Evolutionary conservation across 73 alveolate genomes (phyloP).

Genomic region (Diophrys sp.): DNA sequence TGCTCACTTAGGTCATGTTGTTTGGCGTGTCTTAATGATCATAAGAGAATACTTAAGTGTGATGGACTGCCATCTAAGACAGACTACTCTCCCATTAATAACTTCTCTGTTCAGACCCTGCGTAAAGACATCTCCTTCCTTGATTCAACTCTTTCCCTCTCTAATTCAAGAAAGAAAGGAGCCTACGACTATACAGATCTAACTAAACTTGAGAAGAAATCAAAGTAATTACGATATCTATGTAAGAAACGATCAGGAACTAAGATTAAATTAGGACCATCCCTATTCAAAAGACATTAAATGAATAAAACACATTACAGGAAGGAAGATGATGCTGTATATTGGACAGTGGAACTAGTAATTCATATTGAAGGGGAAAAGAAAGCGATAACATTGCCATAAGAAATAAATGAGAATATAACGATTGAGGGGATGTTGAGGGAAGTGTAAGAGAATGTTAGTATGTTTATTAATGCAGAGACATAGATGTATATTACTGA

Average conservation of each 20-base stretch:
- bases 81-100: neutral
- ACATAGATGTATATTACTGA: too few relatives aligned
- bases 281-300: constrained; percentile 1
- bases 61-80: neutral
- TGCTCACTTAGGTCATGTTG: neutral
- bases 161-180: too few relatives aligned
- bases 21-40: neutral
- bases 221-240: neutral
- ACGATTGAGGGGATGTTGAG: too few relatives aligned
- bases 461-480: too few relatives aligned
- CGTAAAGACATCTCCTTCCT: neutral
- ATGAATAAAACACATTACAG: neutral
- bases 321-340: neutral
- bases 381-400: too few relatives aligned
- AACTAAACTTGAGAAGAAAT: neutral
- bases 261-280: neutral
- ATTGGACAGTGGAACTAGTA: neutral
- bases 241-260: neutral
- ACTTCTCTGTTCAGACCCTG: neutral
- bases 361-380: too few relatives aligned
- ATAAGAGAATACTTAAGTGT: neutral
- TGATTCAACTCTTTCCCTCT: neutral
- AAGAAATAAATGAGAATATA: too few relatives aligned
- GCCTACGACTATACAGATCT: neutral
- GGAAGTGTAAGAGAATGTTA: too few relatives aligned